Conservation (phyloP, 805 yeast genomes). For the Wickerhamomyces chaumierensis region DNA sequence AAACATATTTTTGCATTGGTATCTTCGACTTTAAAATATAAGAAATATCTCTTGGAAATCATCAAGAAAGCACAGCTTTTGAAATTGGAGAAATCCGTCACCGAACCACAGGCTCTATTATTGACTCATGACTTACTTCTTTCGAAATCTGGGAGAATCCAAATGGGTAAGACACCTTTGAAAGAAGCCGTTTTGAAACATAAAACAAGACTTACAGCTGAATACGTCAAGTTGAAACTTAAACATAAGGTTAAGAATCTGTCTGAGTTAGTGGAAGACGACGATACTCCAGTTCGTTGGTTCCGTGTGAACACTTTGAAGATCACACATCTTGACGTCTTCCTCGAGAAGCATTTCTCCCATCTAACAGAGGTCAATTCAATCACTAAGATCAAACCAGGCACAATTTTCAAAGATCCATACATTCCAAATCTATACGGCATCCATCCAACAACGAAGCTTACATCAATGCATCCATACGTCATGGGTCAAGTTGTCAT, state of each 20-base stretch:
- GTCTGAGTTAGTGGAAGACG: constrained; percentile 40
- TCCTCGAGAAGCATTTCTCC: constrained; percentile 22
- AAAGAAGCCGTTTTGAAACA: constrained; percentile 73
- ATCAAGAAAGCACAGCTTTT: constrained; percentile 61
- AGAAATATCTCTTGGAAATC: constrained; percentile 48
- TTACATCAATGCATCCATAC: constrained; percentile 62
- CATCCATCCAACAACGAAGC: constrained; percentile 60
- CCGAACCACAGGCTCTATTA: constrained; percentile 44
- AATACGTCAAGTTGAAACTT: constrained; percentile 65
- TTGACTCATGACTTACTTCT: constrained; percentile 75
- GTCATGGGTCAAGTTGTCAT: constrained; percentile 70
- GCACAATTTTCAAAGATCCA: constrained; percentile 60
- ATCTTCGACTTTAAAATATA: constrained; percentile 63
- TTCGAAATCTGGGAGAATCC: constrained; percentile 68
- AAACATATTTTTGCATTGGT: constrained; percentile 82
- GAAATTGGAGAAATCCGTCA: constrained; percentile 38
- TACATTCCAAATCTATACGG: constrained; percentile 74
- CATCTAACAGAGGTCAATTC: constrained; percentile 34
- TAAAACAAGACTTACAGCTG: constrained; percentile 75
- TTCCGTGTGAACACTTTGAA: constrained; percentile 61
- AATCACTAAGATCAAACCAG: constrained; percentile 35
- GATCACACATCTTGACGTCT: constrained; percentile 21
- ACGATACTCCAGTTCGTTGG: constrained; percentile 74
- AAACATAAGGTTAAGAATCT: constrained; percentile 52
- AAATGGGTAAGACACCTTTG: constrained; percentile 78